phyloP scores from a whole-genome alignment of 2,329 filamentous ascomycete genomes.

The Ophiosphaerella herpotricha region DNA sequence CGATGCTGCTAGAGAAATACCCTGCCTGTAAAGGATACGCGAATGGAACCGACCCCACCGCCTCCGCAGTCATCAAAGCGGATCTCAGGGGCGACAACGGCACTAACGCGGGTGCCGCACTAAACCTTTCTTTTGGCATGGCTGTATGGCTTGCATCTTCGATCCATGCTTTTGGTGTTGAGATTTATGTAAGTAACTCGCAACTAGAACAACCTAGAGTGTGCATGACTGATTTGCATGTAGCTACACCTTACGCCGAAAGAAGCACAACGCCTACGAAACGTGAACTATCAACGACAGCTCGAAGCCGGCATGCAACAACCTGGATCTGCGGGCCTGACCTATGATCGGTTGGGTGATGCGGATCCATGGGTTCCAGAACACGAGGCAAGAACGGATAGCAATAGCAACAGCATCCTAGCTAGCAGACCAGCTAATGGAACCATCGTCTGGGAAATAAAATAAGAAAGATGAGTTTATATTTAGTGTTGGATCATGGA shows the following conservation, averaged over 20 bases:
- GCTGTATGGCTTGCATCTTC: constrained; percentile 59
- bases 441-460: not conserved
- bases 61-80: constrained; percentile 29
- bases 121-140: constrained; percentile 58
- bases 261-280: constrained; percentile 59
- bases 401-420: not conserved
- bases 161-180: constrained; percentile 52
- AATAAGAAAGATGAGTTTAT: not conserved
- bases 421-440: not conserved
- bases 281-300: constrained; percentile 62
- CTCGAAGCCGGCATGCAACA: constrained; percentile 57
- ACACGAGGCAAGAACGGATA: constrained; percentile 5
- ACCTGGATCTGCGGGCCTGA: constrained; percentile 43
- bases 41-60: constrained; percentile 33
- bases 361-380: constrained; percentile 26
- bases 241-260: constrained; percentile 52
- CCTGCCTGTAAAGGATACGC: constrained; percentile 53
- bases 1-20: constrained; percentile 38
- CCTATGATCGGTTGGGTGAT: constrained; percentile 34
- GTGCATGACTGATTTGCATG: not conserved
- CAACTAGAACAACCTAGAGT: too few species aligned
- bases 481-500: too few species aligned
- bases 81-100: constrained; percentile 23
- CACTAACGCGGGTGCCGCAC: constrained; percentile 48
- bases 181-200: constrained; percentile 52